Evolutionary conservation across 305 asterid genomes (phyloP), one percentile per base, ranked within the genome.

Genomic region (Rubia peregrina): DNA sequence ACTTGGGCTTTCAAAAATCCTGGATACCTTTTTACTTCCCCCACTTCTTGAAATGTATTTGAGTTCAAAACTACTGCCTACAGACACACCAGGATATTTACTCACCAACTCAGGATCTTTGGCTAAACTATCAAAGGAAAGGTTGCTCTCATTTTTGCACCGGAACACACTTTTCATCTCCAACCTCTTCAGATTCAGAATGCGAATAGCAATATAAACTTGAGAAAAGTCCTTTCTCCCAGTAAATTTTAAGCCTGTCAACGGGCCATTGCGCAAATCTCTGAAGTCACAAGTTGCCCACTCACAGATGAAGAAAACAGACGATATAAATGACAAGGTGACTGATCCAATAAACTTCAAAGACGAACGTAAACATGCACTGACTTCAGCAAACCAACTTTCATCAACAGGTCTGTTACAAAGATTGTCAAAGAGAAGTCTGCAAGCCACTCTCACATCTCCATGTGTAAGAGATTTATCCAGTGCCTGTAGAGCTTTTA

Each of bases 271-370:
- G 41, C 96, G 95, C 75, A 89, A 89, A 81, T 95, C 92, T 80
- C 97, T 84, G 71, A 85, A 95, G 71, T 92, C 97, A 82, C 96
- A 92, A 55, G 98, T 87, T 65, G 98, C 98, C 99, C 99, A 95
- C 80, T 90, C 99, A 78, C 96, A 95, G 67, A 95, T 83, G 80
- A 87, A 90, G 80, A 92, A 92, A 40, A 92, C 76, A 69, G 98
- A 90, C 78, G 92, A 95, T 72, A 90, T 74, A 75, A 87, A 78
- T 46, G 95, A 81, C 53, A 86, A 81, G 42, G 86, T 78, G 75
- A 84, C 91, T 57, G 62, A 74, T 59, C 95, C 85, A 66, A 84
- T 86, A 81, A 86, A 87, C 86, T 90, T 86, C 22, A 92, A 92
- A 17, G 99, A 87, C 65, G 90, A 80, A 71, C 85, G 89, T 73